A percentile compares a stretch with the other conserved stretches of the same genome.
These are phyloP conservation scores for Scedosporium aurantiacum DNA, from an alignment of 2,329 filamentous ascomycete species.

Conservation along the genomic window DNA sequence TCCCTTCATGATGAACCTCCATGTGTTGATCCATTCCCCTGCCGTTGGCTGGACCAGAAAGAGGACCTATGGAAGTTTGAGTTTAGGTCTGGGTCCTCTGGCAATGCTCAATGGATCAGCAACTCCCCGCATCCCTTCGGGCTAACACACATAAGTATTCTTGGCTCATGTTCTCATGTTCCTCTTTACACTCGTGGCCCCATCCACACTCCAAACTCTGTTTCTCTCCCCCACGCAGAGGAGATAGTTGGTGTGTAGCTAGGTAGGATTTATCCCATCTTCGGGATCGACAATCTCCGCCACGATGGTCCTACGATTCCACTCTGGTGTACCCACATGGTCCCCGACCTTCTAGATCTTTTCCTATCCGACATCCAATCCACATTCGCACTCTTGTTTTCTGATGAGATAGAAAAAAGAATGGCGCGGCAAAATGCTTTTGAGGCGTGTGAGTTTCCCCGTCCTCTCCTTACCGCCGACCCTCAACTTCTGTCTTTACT, in stretches of 20 bases:
- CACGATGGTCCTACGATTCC: not conserved
- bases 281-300: conserved; percentile 1
- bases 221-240: too few species aligned
- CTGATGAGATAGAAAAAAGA: not conserved
- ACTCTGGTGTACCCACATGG: not conserved
- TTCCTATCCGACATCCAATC: not conserved
- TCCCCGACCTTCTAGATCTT: not conserved
- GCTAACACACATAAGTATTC: too few species aligned
- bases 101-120: too few species aligned
- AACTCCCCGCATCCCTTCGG: too few species aligned
- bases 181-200: too few species aligned
- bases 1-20: not conserved
- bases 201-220: too few species aligned
- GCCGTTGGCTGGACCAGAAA: not conserved
- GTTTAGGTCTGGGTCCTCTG: not conserved
- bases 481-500: too few species aligned
- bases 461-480: not conserved
- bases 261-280: not conserved
- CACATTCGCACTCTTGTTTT: not conserved
- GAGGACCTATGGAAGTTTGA: not conserved
- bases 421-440: not conserved
- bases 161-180: too few species aligned
- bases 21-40: not conserved
- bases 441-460: not conserved
- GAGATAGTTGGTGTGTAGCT: not conserved